Percentiles rank a stretch among this genome's conserved stretches.
These are phyloP conservation scores for Malus hybrid DNA, from an alignment of 331 rosid genomes.

Conservation along the genomic window DNA sequence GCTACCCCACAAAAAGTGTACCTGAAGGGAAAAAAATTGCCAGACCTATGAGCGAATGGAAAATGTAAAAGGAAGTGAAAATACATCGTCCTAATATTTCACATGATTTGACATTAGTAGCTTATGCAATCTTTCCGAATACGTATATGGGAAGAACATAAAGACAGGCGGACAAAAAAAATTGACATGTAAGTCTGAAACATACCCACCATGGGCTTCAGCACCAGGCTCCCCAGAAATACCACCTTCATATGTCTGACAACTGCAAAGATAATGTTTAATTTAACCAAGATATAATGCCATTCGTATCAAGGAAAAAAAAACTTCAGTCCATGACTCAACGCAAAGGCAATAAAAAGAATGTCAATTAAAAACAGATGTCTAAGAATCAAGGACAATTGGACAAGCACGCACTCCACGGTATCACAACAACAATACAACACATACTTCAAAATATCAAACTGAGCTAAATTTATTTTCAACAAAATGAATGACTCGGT, in stretches of 20 bases:
- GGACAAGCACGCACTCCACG: background rate
- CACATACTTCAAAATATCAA: background rate
- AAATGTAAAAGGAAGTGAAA: background rate
- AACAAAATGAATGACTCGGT: conserved; percentile 11
- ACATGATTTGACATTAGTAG: background rate
- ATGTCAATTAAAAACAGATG: background rate
- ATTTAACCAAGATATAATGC: background rate
- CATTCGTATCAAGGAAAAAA: background rate
- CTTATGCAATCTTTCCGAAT: background rate
- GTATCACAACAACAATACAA: background rate
- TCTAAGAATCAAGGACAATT: background rate
- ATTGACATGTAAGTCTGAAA: conserved; percentile 9
- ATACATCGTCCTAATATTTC: background rate
- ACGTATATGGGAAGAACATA: background rate
- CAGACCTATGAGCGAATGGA: background rate
- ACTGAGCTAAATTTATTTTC: conserved; percentile 1
- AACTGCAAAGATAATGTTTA: conserved; percentile 39
- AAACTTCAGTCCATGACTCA: background rate
- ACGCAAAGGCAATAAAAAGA: background rate
- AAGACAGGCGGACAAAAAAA: background rate
- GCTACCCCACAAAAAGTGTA: conserved; percentile 94
- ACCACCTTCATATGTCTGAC: conserved; percentile 98
- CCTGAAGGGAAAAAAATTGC: conserved; percentile 32
- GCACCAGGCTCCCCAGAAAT: conserved; percentile 92
- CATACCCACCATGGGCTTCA: conserved; percentile 99